A percentile compares a stretch with the other conserved stretches of the same genome.
phyloP scores from a whole-genome alignment of 1,284 basidiomycete species.

The Cerioporus squamosus region DNA sequence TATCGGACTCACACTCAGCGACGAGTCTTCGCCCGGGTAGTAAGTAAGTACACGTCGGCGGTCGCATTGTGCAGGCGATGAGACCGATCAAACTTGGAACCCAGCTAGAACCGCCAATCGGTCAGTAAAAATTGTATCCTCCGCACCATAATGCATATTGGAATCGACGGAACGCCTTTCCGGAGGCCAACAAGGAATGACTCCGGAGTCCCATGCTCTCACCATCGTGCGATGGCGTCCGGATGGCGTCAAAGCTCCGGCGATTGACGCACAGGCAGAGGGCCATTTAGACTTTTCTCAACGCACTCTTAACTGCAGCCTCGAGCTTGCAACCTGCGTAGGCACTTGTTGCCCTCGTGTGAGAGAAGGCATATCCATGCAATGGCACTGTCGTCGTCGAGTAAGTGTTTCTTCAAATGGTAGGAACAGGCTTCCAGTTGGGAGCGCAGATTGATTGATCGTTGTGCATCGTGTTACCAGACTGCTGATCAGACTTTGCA shows the following conservation, averaged over 20 bases:
- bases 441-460: neutral
- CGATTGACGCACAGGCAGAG: neutral
- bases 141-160: too few relatives aligned
- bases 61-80: too few relatives aligned
- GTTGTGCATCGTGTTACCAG: neutral
- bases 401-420: constrained; percentile 3
- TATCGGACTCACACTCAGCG: too few relatives aligned
- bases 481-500: neutral
- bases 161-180: too few relatives aligned
- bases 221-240: constrained; percentile 22
- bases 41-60: too few relatives aligned
- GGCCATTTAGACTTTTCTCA: neutral
- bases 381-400: constrained; percentile 14
- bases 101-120: too few relatives aligned
- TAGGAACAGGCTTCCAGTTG: too few relatives aligned
- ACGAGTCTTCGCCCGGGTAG: too few relatives aligned
- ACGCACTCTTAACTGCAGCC: too few relatives aligned
- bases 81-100: too few relatives aligned
- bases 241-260: constrained; percentile 15
- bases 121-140: too few relatives aligned
- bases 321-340: neutral
- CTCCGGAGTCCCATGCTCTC: neutral
- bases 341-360: neutral
- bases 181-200: too few relatives aligned
- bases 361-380: neutral